Base-by-base conservation (phyloP, 257 asterid species). In the Solanum stenotomum region DNA sequence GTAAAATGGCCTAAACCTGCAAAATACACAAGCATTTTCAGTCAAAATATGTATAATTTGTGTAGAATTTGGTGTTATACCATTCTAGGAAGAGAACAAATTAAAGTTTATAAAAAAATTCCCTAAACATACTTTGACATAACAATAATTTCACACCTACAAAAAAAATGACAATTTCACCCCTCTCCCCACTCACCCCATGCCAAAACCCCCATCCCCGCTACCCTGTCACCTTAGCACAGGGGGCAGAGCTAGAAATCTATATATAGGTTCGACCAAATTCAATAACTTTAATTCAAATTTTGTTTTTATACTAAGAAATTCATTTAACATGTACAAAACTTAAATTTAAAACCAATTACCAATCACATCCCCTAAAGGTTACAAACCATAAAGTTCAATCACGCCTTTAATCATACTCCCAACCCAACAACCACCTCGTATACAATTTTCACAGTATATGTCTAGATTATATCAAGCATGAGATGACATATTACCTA, bases 211-310 rank as follows among this genome's bases (percentile, higher is more conserved):
- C 40, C 38, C 16, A 72, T 29, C 23, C 11, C 10, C 9, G 11
- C n/a, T 56, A 18, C 65, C 65, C 1, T 0, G 11, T 20, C 59
- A 15, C 16, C 16, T 15, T 49, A 18, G 1, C 63, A 52, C n/a
- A 0, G 0, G 3, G n/a, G 10, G 0, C 10, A 27, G 23, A 27
- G 22, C 37, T 70, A 14, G 12, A 29, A 70, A 1, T 15, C 5
- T 15, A 29, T 29, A 70, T 29, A 70, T 0, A 29, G 14, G 20
- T 25, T 65, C 5, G 6, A 14, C 0, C 5, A 5, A 27, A 68
- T 3, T 8, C 11, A 70, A 1, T 70, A 70, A 15, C 0, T 29
- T 29, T 3, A 70, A 5, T 29, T 7, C 12, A 71, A 68, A 6
- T 13, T 29, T 3, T 27, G 0, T 27, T 5, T 27, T 27, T 27